Evolutionary conservation across 106 monocot species (phyloP).

Genomic region (Chionographis japonica): DNA sequence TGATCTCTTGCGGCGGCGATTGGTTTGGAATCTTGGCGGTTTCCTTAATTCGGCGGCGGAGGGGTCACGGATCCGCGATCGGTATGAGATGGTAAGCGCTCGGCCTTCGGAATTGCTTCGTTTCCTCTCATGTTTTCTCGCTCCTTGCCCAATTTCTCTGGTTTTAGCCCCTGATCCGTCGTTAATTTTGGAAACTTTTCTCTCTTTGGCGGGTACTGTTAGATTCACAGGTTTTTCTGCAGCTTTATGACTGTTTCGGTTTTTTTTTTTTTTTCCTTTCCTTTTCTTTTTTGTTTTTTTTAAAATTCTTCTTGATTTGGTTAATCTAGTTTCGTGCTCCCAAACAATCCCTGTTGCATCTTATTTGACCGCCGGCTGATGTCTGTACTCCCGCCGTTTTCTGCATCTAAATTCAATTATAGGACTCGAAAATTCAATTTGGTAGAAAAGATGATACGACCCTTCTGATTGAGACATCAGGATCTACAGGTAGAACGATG

Average conservation of each 20-base stretch:
- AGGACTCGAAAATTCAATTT: too few relatives aligned
- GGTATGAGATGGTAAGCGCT: conserved; percentile 45
- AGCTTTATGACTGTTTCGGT: background rate
- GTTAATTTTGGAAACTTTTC: background rate
- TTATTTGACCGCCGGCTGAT: too few relatives aligned
- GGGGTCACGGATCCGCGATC: conserved; percentile 27
- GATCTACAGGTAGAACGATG: too few relatives aligned
- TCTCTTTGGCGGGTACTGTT: conserved; percentile 2
- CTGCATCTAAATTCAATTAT: too few relatives aligned
- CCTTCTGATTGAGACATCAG: too few relatives aligned
- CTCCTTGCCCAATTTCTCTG: background rate
- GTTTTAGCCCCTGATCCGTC: background rate
- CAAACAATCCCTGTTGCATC: too few relatives aligned
- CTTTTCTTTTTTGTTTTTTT: too few relatives aligned
- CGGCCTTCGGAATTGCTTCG: background rate
- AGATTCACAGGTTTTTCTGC: background rate
- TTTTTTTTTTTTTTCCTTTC: too few relatives aligned
- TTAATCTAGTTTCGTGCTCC: too few relatives aligned
- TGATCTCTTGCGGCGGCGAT: background rate
- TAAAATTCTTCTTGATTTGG: too few relatives aligned
- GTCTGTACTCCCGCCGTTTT: too few relatives aligned
- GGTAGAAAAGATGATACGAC: too few relatives aligned
- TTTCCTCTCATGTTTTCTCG: background rate
- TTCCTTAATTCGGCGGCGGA: conserved; percentile 2
- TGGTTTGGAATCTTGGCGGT: background rate